Evolutionary conservation across 352 stramenopile genomes (phyloP), one percentile per base, ranked within the genome.

Genomic region (Thalassiosira mediterranea): DNA sequence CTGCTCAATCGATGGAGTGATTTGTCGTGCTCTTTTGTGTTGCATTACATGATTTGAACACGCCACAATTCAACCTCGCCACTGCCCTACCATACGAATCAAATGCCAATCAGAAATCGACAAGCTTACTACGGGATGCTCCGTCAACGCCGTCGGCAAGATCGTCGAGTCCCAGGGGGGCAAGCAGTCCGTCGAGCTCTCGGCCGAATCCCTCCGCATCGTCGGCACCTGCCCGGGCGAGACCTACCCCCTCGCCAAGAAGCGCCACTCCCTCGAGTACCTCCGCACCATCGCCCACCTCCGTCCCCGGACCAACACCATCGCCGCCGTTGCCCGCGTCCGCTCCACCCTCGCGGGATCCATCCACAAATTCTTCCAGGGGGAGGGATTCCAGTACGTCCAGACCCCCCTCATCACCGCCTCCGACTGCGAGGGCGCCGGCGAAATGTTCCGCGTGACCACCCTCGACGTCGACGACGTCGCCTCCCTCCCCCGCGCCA

Each of bases 241-340:
- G 58, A 88, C 76, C n/a, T 99, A 98, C 64, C 97, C 97, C 26
- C 87, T 99, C 19, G 96, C 98, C 56, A 99, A 99, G 90, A 99
- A 99, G 84, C 95, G 96, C 69, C 96, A 99, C 80, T 96, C 95
- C 25, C 87, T 98, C 17, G 97, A 99, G 88, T 99, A 98, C 69
- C 81, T 99, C 40, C 89, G 97, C 37, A 96, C 96, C 63, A 96
- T 98, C 56, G 89, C 97, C 38, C 97, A 99, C 81, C 84, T 99
- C 34, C 92, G 97, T 29, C 95, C 96, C 17, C 86, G 97, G 13
- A 98, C 96, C 15, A 99, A 99, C 87, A 98, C 96, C 11, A 90
- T 99, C 56, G 95, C 95, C 8, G 95, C 96, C 3, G 95, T 98
- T 32, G 94, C 96, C 5, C 89, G 97, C 3, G 95, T 99, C 21